A percentile compares a stretch with the other conserved stretches of the same genome.
Evolutionary conservation across 2,329 filamentous ascomycete species (phyloP).

Genomic region (Ascochyta rabiei): DNA sequence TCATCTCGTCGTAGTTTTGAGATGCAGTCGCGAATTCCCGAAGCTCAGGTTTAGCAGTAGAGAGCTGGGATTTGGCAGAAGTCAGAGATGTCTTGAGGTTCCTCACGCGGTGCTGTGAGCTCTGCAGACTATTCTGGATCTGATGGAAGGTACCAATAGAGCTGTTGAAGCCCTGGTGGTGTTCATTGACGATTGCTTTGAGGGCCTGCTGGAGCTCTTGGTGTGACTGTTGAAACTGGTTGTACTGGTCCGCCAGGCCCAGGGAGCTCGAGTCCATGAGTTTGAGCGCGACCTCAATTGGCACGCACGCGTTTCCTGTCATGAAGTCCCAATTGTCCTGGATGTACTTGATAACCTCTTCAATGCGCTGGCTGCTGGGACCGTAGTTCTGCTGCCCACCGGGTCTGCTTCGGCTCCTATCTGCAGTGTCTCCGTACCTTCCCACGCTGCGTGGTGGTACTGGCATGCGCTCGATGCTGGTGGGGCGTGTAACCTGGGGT

Average conservation of each 20-base stretch:
- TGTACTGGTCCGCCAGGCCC: constrained; percentile 86
- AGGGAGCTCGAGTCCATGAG: constrained; percentile 93
- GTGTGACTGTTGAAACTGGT: constrained; percentile 82
- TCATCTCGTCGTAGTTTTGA: constrained; percentile 86
- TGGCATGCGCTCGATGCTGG: constrained; percentile 51
- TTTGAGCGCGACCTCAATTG: constrained; percentile 92
- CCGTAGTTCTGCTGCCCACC: constrained; percentile 39
- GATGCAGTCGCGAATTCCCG: constrained; percentile 87
- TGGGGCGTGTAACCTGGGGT: constrained; percentile 41
- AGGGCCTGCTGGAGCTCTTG: constrained; percentile 88
- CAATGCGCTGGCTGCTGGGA: constrained; percentile 50
- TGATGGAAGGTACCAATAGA: constrained; percentile 99
- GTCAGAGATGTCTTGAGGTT: constrained; percentile 81
- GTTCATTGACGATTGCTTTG: constrained; percentile 95
- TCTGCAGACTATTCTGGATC: constrained; percentile 91
- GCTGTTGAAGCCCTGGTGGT: constrained; percentile 98
- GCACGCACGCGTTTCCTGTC: constrained; percentile 85
- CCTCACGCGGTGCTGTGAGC: constrained; percentile 84
- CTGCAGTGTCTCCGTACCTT: constrained; percentile 7
- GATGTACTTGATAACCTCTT: constrained; percentile 78
- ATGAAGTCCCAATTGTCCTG: constrained; percentile 90
- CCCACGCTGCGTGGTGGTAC: constrained; percentile 49
- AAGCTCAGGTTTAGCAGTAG: constrained; percentile 85
- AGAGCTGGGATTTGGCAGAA: constrained; percentile 79
- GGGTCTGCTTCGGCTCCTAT: constrained; percentile 43